Base-by-base conservation (phyloP, 2,329 filamentous ascomycete species). In the Arthroderma sp. region DNA sequence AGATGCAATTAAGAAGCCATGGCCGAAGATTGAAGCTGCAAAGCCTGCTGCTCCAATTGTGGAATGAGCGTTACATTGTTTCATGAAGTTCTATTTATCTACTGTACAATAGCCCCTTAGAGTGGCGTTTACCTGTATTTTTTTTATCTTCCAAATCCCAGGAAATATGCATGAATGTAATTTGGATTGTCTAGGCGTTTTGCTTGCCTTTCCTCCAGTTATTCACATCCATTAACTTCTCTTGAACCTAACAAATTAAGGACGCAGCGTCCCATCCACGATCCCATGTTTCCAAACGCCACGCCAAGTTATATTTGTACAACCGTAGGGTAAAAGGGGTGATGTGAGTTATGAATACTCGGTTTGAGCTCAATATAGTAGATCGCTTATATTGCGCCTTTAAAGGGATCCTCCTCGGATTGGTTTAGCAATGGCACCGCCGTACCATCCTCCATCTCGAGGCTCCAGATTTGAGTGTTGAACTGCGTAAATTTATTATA, bases 1-100 rank as follows among this genome's bases (percentile, higher is more conserved):
- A 70, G 93, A 98, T 73, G 87, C 93, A 13, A 81, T 93, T 71
- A 94, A 94, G 80, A 93, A 94, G 77, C 80, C 83, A 23, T 86
- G 83, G 83, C 83, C 83, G 2, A 71, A 79, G 52, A 71, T 81
- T 44, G 58, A 62, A n/a, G 25, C 25, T 25, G 33, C 54, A 55
- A 17, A 41, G 25, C 17, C 51, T 39, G 31, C 51, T 39, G 31
- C 31, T 23, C 17, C 37, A 15, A n/a, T 37, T 54, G 33, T 15
- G 51, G 51, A 54, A 54, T 38, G 17, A 39, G 51, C 31, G n/a
- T 38, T 54, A 4, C 23, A 25, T 39, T 54, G 51, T 54, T 31
- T 54, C 21, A 54, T 54, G 51, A 54, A 33, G 25, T 38, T 54
- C 37, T 37, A 5, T 54, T 38, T 54, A 54, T 54, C 51, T 37